Base-by-base conservation (phyloP, 371 early-diverging fungal species). In the Mucor irregularis region DNA sequence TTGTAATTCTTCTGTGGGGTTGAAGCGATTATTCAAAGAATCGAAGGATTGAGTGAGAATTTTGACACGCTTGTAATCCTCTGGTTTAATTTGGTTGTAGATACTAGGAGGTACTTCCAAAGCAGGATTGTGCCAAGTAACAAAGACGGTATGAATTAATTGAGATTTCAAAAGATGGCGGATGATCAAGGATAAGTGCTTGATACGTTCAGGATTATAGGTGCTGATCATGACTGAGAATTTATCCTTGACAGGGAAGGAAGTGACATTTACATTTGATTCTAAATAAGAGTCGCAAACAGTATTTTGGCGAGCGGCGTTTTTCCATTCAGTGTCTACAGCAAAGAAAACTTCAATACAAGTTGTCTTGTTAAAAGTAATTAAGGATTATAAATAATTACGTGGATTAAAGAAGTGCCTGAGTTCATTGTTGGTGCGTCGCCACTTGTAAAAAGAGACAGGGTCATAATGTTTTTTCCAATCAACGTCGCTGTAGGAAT, bases 71-170 rank as follows among this genome's bases (percentile, higher is more conserved):
- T 44, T 31, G 25, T 42, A 34, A 22, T 66, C 53, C 14, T 31
- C 25, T 19, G 40, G 17, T 21, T n/a, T 9, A 35, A 62, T 56
- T 1, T 37, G n/a, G 8, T 60, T 39, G 39, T 49, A 48, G 14
- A 76, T 45, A 3, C 58, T 43, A 2, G 22, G 16, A 9, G 74
- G 76, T 1, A 70, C 61, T 14, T 64, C 39, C 30, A 70, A 37
- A 14, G 54, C 39, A 2, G 78, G 78, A 45, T 80, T 77, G 44
- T 80, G 80, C 80, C 80, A 80, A 16, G 80, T 77, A 16, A 80
- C 33, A 61, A 58, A 77, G n/a, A 80, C 55, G 5, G 66, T 63
- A 24, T 80, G 66, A 0, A 77, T 56, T 16, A 50, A 45, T 0
- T 22, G n/a, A 0, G 73, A 73, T 21, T 54, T 47, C 8, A 69